Evolutionary conservation across 2,329 filamentous ascomycete genomes (phyloP).

Genomic region (Curvularia spicifera): DNA sequence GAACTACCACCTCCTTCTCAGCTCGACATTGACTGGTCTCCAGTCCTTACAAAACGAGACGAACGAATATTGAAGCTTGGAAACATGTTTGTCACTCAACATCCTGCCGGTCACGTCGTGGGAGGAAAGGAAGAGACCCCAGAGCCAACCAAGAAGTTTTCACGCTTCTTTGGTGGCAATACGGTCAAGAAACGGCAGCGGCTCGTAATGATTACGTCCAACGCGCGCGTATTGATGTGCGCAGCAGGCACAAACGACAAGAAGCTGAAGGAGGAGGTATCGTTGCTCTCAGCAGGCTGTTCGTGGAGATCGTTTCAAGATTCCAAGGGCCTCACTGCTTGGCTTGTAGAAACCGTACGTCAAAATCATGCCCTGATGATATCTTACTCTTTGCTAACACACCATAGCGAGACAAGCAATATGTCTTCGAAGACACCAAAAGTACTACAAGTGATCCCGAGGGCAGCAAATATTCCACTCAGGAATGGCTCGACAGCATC

Average conservation of each 20-base stretch:
- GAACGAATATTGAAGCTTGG: constrained; percentile 94
- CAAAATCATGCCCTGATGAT: neutral
- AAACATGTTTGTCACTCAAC: constrained; percentile 83
- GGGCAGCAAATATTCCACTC: constrained; percentile 70
- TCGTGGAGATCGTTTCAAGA: constrained; percentile 82
- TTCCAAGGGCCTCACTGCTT: constrained; percentile 84
- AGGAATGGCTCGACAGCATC: constrained; percentile 91
- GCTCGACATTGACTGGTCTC: constrained; percentile 77
- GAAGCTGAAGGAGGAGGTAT: constrained; percentile 89
- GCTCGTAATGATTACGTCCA: constrained; percentile 93
- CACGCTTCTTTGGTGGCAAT: constrained; percentile 89
- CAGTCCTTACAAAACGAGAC: constrained; percentile 86
- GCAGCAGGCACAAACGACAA: constrained; percentile 95
- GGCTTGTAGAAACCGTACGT: constrained; percentile 93
- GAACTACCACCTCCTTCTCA: constrained; percentile 74
- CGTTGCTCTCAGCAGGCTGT: constrained; percentile 76
- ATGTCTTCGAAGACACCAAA: constrained; percentile 93
- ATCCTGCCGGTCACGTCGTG: constrained; percentile 76
- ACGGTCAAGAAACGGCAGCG: constrained; percentile 92
- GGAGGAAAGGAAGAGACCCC: constrained; percentile 69
- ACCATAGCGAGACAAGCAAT: constrained; percentile 82
- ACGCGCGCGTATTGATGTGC: constrained; percentile 85
- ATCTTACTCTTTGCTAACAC: constrained; percentile 9
- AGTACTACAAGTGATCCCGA: constrained; percentile 68
- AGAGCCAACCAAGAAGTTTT: constrained; percentile 80